A percentile compares a stretch with the other conserved stretches of the same genome.
phyloP scores from a whole-genome alignment of 2,329 filamentous ascomycete genomes.

The Nemania sp. region DNA sequence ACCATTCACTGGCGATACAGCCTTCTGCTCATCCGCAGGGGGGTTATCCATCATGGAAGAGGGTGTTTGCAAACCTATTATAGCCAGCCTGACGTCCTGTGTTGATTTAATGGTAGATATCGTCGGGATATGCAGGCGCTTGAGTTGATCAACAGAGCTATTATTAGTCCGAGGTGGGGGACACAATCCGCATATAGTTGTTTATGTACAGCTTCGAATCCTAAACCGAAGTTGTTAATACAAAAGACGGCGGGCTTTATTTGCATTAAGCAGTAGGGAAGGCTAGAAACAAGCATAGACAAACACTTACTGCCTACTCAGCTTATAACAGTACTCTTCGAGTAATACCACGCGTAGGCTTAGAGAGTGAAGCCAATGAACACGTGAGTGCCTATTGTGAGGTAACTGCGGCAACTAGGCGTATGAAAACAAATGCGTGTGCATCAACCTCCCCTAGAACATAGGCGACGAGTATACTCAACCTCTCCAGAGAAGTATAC shows the following conservation, averaged over 20 bases:
- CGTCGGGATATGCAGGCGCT: not conserved
- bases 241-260: not conserved
- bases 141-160: not conserved
- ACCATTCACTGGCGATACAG: conserved; percentile 20
- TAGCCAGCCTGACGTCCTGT: conserved; percentile 1
- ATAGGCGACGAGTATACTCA: conserved; percentile 9
- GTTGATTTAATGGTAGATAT: not conserved
- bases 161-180: not conserved
- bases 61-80: not conserved
- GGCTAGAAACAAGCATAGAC: not conserved
- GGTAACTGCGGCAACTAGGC: not conserved
- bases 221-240: conserved; percentile 14
- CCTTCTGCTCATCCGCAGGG: conserved; percentile 29
- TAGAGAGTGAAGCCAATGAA: not conserved
- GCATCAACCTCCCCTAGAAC: not conserved
- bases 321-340: not conserved
- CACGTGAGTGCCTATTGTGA: not conserved
- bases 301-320: conserved; percentile 13
- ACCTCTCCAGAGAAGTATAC: not conserved
- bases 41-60: conserved; percentile 33
- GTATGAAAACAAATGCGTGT: not conserved
- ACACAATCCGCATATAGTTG: not conserved
- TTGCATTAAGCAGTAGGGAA: not conserved
- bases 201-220: not conserved
- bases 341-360: not conserved